These are phyloP conservation scores for Globisporangium alternatum DNA, from an alignment of 352 stramenopile genomes.

Conservation along the genomic window DNA sequence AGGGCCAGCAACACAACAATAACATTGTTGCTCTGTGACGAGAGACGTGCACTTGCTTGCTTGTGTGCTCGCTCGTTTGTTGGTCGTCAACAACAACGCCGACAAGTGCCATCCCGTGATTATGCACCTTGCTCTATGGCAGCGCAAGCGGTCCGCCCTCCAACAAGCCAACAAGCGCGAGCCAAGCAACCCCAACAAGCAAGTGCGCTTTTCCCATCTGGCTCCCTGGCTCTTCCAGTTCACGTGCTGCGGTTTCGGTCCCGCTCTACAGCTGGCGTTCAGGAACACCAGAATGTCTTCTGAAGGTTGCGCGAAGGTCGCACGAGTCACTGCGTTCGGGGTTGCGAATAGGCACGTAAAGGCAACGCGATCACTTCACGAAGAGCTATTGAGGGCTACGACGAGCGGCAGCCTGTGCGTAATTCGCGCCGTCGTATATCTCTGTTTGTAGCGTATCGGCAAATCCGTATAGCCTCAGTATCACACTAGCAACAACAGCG, in stretches of 20 bases:
- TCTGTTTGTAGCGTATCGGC: background rate
- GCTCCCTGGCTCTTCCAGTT: background rate
- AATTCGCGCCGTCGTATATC: background rate
- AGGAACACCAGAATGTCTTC: background rate
- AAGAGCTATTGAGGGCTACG: conserved; percentile 1
- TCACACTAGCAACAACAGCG: background rate
- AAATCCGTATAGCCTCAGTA: background rate
- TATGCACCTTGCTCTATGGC: background rate
- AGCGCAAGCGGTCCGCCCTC: background rate
- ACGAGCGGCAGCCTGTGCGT: background rate
- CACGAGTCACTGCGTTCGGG: background rate
- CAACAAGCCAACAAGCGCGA: background rate
- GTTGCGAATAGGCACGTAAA: background rate
- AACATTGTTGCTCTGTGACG: background rate
- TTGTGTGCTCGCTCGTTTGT: background rate
- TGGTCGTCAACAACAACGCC: background rate
- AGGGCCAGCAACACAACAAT: background rate
- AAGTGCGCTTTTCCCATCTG: background rate
- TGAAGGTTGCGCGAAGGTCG: background rate
- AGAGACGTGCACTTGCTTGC: background rate
- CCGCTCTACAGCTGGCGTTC: conserved; percentile 5
- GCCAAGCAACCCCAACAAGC: background rate
- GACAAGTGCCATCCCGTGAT: background rate
- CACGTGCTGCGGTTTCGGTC: background rate
- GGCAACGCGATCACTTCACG: conserved; percentile 1